These are phyloP conservation scores for Rhytidhysteron rufulum DNA, from an alignment of 2,329 filamentous ascomycete species.

Conservation along the genomic window DNA sequence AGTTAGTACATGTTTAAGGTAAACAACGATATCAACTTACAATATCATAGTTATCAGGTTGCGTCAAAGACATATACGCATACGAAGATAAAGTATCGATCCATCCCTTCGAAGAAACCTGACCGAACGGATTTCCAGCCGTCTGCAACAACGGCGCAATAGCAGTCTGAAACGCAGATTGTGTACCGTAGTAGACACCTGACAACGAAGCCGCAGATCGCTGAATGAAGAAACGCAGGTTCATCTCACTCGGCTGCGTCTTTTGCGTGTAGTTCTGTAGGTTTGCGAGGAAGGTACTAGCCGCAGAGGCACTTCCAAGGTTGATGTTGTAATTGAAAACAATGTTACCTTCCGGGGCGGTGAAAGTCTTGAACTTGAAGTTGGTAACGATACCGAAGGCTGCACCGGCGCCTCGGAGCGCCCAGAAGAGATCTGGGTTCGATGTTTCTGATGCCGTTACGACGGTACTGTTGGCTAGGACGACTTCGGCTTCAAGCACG, in stretches of 20 bases:
- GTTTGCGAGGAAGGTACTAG: not conserved
- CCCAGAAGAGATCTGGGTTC: slow-evolving; percentile 35
- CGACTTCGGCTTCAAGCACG: slow-evolving; percentile 21
- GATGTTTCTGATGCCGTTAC: slow-evolving; percentile 29
- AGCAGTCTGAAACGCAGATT: not conserved
- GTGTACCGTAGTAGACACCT: slow-evolving; percentile 1
- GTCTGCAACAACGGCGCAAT: not conserved
- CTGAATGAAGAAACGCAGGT: not conserved
- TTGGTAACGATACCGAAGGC: slow-evolving; percentile 32
- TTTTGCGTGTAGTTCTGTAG: not conserved
- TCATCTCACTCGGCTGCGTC: not conserved
- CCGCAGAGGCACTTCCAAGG: not conserved
- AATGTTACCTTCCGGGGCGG: slow-evolving; percentile 10
- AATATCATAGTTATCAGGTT: not conserved
- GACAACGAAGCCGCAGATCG: not conserved
- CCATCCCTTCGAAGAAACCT: not conserved
- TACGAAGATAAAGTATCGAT: not conserved
- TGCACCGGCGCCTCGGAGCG: slow-evolving; percentile 28
- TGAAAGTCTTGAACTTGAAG: slow-evolving; percentile 25
- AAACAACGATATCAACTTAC: not conserved
- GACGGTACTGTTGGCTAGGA: slow-evolving; percentile 31
- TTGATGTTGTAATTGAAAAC: slow-evolving; percentile 2
- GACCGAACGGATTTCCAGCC: not conserved
- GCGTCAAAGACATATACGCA: not conserved
- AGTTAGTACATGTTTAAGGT: not conserved